A percentile compares a stretch with the other conserved stretches of the same genome.
These are phyloP conservation scores for Blastobotrys proliferans DNA, from an alignment of 1,139 yeast genomes.

Conservation along the genomic window DNA sequence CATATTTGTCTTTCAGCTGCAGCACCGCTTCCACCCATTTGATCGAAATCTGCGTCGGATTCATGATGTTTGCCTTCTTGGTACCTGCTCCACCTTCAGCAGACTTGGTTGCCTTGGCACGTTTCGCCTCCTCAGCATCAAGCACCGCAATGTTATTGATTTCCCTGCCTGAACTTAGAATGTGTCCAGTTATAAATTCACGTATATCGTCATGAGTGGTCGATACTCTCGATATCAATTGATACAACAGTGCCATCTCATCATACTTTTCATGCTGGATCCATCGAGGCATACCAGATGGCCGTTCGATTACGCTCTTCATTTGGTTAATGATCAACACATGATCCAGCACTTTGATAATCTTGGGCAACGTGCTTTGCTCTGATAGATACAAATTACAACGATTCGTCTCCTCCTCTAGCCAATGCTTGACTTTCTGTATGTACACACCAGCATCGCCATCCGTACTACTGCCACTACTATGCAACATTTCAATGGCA, in stretches of 20 bases:
- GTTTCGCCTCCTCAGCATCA: constrained; percentile 22
- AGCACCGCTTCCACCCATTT: constrained; percentile 67
- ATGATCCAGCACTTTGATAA: constrained; percentile 54
- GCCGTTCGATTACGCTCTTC: constrained; percentile 46
- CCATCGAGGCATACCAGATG: constrained; percentile 56
- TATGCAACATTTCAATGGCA: constrained; percentile 42
- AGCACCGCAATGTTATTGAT: constrained; percentile 30
- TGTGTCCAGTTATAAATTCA: constrained; percentile 45
- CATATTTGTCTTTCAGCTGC: constrained; percentile 50
- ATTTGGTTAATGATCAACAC: constrained; percentile 61
- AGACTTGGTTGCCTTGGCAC: constrained; percentile 25
- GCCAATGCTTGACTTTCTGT: constrained; percentile 50
- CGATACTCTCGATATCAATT: constrained; percentile 52
- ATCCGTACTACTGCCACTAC: too few species aligned
- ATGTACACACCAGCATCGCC: constrained; percentile 54
- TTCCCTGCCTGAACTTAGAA: constrained; percentile 43
- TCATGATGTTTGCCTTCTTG: constrained; percentile 37
- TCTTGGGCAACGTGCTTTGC: constrained; percentile 47
- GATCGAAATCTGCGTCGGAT: constrained; percentile 52
- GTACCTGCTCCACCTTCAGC: too few species aligned
- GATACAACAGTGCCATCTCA: constrained; percentile 46
- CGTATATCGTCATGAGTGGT: constrained; percentile 49
- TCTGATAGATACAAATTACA: constrained; percentile 53
- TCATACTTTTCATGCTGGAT: constrained; percentile 39
- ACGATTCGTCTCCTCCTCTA: constrained; percentile 54